Evolutionary conservation across 2,329 filamentous ascomycete genomes (phyloP), one percentile per base, ranked within the genome.

Genomic region (Colletotrichum sojae): DNA sequence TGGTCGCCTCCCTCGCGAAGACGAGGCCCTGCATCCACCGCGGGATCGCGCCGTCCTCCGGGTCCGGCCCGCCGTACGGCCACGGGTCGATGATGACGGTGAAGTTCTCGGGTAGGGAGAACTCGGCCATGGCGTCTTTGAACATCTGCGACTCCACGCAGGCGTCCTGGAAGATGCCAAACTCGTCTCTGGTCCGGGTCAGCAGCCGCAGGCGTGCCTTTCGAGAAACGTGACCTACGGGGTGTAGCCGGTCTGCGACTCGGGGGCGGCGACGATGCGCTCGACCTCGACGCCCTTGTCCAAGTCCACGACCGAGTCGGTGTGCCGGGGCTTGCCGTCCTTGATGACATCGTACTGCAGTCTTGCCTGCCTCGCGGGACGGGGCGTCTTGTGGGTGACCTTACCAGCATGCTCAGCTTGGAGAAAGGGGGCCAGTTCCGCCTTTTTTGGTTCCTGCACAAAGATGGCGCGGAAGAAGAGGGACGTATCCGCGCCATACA

Each of bases 401-500:
- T 78, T 76, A 4, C 86, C 85, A n/a, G 80, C 81, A 71, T 90
- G 86, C 75, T 92, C 90, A 4, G 88, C 88, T 56, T 89, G 86
- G 22, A 92, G 81, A 73, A 90, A 92, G 1, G 84, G 84, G 6
- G 90, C 75, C 8, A 91, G 83, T 45, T 88, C 83, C 45, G 80
- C 80, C 78, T 91, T 92, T 31, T 83, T 81, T 1, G 90, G 90
- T 72, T 92, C 90, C 49, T 90, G 82, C 6, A 91, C 81, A 55
- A 86, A 90, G 45, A 93, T 87, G 58, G 86, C 84, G 74, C 92
- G 91, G 82, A 82, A 83, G 70, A 76, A 79, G 25, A 82, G 69
- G 13, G 73, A 59, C 3, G 68, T 67, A 5, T 71, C 69, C 16
- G 73, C 2, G 16, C 67, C 71, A 18, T 78, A 72, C 9, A 72